Conservation (phyloP, 768 basidiomycete species). For the Phylloporus sp. region DNA sequence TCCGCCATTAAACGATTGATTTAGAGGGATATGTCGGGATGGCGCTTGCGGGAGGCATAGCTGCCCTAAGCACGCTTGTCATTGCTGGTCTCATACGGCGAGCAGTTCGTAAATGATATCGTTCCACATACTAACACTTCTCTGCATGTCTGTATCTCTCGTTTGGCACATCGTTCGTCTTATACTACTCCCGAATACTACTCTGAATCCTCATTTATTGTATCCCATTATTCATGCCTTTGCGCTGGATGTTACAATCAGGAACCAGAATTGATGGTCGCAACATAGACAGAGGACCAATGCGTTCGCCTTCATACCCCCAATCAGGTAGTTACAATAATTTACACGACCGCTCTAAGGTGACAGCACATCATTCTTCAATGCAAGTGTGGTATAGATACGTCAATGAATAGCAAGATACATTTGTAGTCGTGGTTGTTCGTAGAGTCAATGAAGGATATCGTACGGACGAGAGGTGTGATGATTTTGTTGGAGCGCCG, state of each 20-base stretch:
- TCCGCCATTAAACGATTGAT: background rate
- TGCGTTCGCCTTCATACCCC: background rate
- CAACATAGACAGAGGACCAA: background rate
- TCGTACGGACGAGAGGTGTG: constrained; percentile 9
- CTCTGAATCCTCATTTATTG: constrained; percentile 24
- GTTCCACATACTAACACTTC: constrained; percentile 11
- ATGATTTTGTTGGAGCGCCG: constrained; percentile 1
- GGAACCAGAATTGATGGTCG: constrained; percentile 7
- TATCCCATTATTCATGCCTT: constrained; percentile 15
- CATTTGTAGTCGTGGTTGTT: constrained; percentile 20
- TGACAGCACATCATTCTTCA: constrained; percentile 18
- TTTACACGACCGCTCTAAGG: constrained; percentile 19
- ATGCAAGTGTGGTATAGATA: constrained; percentile 31
- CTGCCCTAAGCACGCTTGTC: constrained; percentile 74
- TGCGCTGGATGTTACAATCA: constrained; percentile 9
- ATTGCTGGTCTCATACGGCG: constrained; percentile 80
- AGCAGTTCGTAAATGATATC: constrained; percentile 48
- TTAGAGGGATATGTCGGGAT: constrained; percentile 98
- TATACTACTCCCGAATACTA: constrained; percentile 9
- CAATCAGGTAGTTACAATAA: constrained; percentile 29
- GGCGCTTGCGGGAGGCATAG: constrained; percentile 88
- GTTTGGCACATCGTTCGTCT: constrained; percentile 4
- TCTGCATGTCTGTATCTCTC: constrained; percentile 15
- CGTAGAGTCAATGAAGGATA: constrained; percentile 8
- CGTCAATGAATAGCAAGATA: constrained; percentile 23